Percentiles rank a stretch among this genome's conserved stretches.
phyloP scores from a whole-genome alignment of 176 grass and related monocot species.

The Carex scoparia region DNA sequence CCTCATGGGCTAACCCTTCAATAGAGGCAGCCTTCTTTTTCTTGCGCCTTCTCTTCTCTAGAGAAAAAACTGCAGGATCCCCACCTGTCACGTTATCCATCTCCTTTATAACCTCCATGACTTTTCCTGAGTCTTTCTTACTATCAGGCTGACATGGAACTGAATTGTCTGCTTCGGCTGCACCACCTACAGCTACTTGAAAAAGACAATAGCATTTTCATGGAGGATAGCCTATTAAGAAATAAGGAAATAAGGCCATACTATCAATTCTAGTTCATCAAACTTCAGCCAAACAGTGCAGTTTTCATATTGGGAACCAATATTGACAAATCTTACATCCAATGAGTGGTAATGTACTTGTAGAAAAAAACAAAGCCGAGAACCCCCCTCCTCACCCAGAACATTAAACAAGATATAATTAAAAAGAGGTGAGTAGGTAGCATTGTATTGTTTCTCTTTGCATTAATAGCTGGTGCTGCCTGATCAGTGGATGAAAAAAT shows the following conservation, averaged over 20 bases:
- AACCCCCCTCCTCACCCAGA: neutral
- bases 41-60: slow-evolving; percentile 16
- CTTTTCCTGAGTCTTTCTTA: neutral
- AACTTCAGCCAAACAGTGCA: neutral
- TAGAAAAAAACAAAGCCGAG: neutral
- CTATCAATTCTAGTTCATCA: neutral
- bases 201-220: neutral
- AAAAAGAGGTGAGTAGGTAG: neutral
- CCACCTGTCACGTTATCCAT: neutral
- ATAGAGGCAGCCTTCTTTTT: neutral
- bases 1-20: neutral
- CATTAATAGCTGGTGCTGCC: neutral
- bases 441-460: neutral
- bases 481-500: neutral
- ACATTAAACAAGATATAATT: neutral
- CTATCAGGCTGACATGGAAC: neutral
- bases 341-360: neutral
- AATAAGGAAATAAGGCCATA: neutral
- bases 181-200: neutral
- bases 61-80: neutral
- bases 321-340: neutral
- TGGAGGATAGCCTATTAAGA: neutral
- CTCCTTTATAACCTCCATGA: neutral
- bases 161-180: neutral
- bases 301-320: neutral